Conservation (phyloP, 2,329 filamentous ascomycete species). For the Zymoseptoria pseudotritici region DNA sequence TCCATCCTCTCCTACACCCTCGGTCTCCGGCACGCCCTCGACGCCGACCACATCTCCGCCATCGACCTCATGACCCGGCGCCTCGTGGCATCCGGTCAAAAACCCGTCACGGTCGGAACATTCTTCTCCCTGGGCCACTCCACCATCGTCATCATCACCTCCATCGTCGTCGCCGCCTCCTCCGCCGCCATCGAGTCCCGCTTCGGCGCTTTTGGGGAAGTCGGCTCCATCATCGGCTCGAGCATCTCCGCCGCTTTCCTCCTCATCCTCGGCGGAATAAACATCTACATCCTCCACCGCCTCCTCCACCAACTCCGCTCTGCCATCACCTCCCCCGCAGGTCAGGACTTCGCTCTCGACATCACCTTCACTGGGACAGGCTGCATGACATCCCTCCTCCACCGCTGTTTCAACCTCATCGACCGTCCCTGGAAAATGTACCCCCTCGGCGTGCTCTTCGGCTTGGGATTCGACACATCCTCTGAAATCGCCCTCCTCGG, state of each 20-base stretch:
- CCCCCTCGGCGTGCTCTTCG: slow-evolving; percentile 75
- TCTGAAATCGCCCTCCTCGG: slow-evolving; percentile 89
- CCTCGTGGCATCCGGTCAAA: slow-evolving; percentile 75
- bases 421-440: slow-evolving; percentile 91
- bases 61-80: slow-evolving; percentile 94
- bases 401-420: slow-evolving; percentile 67
- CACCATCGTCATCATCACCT: slow-evolving; percentile 86
- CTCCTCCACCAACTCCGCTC: slow-evolving; percentile 61
- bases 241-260: slow-evolving; percentile 78
- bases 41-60: slow-evolving; percentile 88
- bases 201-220: slow-evolving; percentile 69
- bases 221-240: slow-evolving; percentile 86
- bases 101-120: slow-evolving; percentile 84
- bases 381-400: slow-evolving; percentile 63
- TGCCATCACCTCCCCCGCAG: slow-evolving; percentile 45
- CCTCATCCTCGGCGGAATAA: slow-evolving; percentile 73
- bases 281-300: slow-evolving; percentile 76
- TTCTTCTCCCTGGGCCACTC: slow-evolving; percentile 93
- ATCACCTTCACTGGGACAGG: slow-evolving; percentile 71
- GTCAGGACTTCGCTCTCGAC: slow-evolving; percentile 34
- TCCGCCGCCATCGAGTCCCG: slow-evolving; percentile 72
- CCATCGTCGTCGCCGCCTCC: slow-evolving; percentile 84
- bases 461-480: slow-evolving; percentile 89
- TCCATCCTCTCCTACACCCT: slow-evolving; percentile 82
- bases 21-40: slow-evolving; percentile 87